phyloP scores from a whole-genome alignment of 306 rosid species.

The Parietaria judaica region DNA sequence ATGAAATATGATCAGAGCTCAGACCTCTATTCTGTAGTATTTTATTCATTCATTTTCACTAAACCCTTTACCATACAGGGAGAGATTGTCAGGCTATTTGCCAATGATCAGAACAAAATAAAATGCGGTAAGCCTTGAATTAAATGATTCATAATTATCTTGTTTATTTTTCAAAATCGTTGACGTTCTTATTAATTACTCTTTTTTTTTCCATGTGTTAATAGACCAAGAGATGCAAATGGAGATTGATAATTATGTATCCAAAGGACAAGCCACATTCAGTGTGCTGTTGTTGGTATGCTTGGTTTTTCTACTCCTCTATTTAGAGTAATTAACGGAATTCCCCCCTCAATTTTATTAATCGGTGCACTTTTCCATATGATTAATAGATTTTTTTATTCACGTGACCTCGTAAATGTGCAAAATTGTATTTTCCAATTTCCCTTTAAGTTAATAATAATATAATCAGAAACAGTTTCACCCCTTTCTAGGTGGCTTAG shows the following conservation, averaged over 20 bases:
- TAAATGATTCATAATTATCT: background rate
- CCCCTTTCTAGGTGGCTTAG: too few relatives aligned
- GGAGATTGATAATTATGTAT: constrained; percentile 38
- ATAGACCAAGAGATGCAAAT: constrained; percentile 45
- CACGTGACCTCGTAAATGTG: too few relatives aligned
- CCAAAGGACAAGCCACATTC: constrained; percentile 40
- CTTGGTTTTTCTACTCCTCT: background rate
- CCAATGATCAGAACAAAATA: constrained; percentile 89
- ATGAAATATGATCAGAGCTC: background rate
- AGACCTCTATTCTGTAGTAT: background rate
- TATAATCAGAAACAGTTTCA: too few relatives aligned
- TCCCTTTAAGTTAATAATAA: too few relatives aligned
- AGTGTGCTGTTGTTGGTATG: constrained; percentile 38
- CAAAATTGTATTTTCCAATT: too few relatives aligned
- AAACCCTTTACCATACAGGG: constrained; percentile 47
- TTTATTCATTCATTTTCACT: constrained; percentile 15
- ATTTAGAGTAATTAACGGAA: too few relatives aligned
- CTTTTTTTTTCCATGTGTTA: constrained; percentile 15
- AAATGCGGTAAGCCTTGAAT: constrained; percentile 43
- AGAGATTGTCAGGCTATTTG: constrained; percentile 78
- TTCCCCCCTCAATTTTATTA: too few relatives aligned
- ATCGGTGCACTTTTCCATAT: too few relatives aligned
- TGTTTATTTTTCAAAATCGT: background rate
- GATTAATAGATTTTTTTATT: too few relatives aligned
- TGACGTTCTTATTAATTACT: background rate